A percentile compares a stretch with the other conserved stretches of the same genome.
Evolutionary conservation across 2,329 filamentous ascomycete genomes (phyloP).

Genomic region (Scedosporium boydii): DNA sequence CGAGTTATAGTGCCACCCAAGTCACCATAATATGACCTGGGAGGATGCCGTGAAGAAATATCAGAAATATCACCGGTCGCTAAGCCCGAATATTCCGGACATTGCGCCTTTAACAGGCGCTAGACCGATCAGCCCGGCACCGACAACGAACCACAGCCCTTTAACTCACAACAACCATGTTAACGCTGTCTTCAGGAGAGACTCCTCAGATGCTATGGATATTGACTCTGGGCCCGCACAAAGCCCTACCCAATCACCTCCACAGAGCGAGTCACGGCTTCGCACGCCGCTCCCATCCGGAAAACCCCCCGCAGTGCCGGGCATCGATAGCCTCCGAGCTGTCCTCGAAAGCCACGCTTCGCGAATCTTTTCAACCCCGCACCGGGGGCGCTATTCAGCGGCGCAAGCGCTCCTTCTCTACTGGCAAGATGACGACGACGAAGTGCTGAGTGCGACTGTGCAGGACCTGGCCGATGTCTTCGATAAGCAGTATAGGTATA

Average conservation of each 20-base stretch:
- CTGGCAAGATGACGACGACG: slow-evolving; percentile 46
- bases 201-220: slow-evolving; percentile 44
- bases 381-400: slow-evolving; percentile 42
- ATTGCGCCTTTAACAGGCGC: slow-evolving; percentile 31
- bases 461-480: slow-evolving; percentile 40
- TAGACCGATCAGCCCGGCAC: slow-evolving; percentile 37
- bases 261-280: slow-evolving; percentile 36
- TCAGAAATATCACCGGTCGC: slow-evolving; percentile 41
- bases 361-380: slow-evolving; percentile 38
- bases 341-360: slow-evolving; percentile 37
- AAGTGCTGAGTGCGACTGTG: slow-evolving; percentile 22
- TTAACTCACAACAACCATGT: slow-evolving; percentile 10
- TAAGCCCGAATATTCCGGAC: slow-evolving; percentile 41
- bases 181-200: slow-evolving; percentile 31
- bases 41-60: slow-evolving; percentile 48
- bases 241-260: slow-evolving; percentile 26
- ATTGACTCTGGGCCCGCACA: slow-evolving; percentile 33
- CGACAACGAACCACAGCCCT: slow-evolving; percentile 17
- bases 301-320: slow-evolving; percentile 37
- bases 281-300: slow-evolving; percentile 48
- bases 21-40: slow-evolving; percentile 52
- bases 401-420: slow-evolving; percentile 43
- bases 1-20: slow-evolving; percentile 41
- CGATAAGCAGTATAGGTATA: slow-evolving; percentile 42
- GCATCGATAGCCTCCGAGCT: slow-evolving; percentile 39